Conservation (phyloP, 805 yeast species). For the Suhomyces xylopsoci region DNA sequence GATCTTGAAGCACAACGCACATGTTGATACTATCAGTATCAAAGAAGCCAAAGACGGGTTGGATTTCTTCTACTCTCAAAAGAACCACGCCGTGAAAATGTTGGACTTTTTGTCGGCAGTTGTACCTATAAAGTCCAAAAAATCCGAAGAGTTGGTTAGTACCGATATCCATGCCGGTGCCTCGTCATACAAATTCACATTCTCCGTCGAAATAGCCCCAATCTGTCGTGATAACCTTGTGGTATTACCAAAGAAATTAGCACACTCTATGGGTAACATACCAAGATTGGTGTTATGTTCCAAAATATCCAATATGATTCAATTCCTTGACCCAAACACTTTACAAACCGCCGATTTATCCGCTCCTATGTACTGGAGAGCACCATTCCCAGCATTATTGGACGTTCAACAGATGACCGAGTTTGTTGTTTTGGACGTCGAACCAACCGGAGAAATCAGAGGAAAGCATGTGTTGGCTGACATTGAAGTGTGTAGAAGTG, state of each 20-base stretch:
- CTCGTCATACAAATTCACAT: slow-evolving; percentile 85
- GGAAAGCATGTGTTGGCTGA: slow-evolving; percentile 87
- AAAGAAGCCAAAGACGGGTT: slow-evolving; percentile 92
- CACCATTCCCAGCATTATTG: slow-evolving; percentile 73
- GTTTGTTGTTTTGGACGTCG: slow-evolving; percentile 89
- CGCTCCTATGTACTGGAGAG: slow-evolving; percentile 74
- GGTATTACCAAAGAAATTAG: slow-evolving; percentile 83
- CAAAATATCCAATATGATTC: slow-evolving; percentile 76
- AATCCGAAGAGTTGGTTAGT: slow-evolving; percentile 87
- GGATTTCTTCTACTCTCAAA: slow-evolving; percentile 86
- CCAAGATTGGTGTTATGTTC: slow-evolving; percentile 81
- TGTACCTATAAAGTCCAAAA: slow-evolving; percentile 78
- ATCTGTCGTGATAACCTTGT: slow-evolving; percentile 96
- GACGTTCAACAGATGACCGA: slow-evolving; percentile 77
- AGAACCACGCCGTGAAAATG: slow-evolving; percentile 92
- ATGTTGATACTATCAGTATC: slow-evolving; percentile 88
- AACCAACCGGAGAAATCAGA: slow-evolving; percentile 75
- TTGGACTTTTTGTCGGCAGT: slow-evolving; percentile 82
- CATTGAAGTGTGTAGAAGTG: slow-evolving; percentile 82
- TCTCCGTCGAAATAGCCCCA: slow-evolving; percentile 91
- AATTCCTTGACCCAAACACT: slow-evolving; percentile 82
- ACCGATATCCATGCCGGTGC: slow-evolving; percentile 90
- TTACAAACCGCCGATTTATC: slow-evolving; percentile 74
- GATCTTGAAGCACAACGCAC: slow-evolving; percentile 89
- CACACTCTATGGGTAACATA: slow-evolving; percentile 78